Evolutionary conservation across 257 asterid genomes (phyloP).

Genomic region (Henckelia pumila): DNA sequence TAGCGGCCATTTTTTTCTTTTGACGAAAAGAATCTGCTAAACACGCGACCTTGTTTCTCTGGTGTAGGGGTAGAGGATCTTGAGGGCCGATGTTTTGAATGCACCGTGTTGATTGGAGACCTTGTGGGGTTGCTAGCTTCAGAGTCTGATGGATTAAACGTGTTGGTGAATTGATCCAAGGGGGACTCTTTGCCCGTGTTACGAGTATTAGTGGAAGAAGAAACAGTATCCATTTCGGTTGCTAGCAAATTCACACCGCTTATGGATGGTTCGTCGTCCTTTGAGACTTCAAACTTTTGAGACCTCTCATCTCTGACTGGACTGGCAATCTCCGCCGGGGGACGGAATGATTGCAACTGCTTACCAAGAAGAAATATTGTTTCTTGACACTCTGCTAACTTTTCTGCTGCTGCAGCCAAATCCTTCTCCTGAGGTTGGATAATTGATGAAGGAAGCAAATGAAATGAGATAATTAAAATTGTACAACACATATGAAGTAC

Average conservation of each 20-base stretch:
- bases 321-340: slow-evolving; percentile 47
- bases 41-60: slow-evolving; percentile 72
- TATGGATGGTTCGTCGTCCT: slow-evolving; percentile 52
- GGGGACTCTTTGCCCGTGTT: slow-evolving; percentile 62
- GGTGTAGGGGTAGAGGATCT: slow-evolving; percentile 71
- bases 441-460: not conserved
- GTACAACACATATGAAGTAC: not conserved
- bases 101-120: slow-evolving; percentile 53
- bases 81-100: slow-evolving; percentile 54
- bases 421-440: slow-evolving; percentile 64
- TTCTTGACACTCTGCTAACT: slow-evolving; percentile 92
- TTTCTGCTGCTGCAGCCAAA: slow-evolving; percentile 80
- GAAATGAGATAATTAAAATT: not conserved
- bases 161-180: slow-evolving; percentile 34
- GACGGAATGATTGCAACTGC: slow-evolving; percentile 72
- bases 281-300: slow-evolving; percentile 39
- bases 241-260: slow-evolving; percentile 52
- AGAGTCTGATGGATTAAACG: slow-evolving; percentile 51
- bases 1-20: slow-evolving; percentile 52
- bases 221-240: slow-evolving; percentile 44
- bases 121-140: slow-evolving; percentile 50
- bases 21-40: slow-evolving; percentile 82
- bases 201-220: slow-evolving; percentile 37
- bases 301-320: slow-evolving; percentile 38
- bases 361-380: slow-evolving; percentile 85